phyloP scores from a whole-genome alignment of 1,284 basidiomycete species.

The Ceratobasidium papillatum region DNA sequence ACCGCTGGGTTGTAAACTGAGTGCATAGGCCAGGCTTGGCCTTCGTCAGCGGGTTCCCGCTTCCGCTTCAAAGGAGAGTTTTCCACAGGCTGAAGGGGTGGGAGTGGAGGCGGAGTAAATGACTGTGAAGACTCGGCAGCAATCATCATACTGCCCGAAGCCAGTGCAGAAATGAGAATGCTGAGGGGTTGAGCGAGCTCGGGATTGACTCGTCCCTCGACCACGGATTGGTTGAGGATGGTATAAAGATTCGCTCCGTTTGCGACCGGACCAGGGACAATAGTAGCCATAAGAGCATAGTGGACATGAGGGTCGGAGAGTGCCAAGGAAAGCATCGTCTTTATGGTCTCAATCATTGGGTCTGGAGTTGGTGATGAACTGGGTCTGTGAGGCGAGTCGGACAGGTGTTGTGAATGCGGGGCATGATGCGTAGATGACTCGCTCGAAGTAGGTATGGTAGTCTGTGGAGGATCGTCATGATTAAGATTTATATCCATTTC shows the following conservation, averaged over 20 bases:
- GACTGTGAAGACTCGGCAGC: slow-evolving; percentile 17
- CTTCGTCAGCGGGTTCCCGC: slow-evolving; percentile 15
- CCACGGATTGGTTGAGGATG: slow-evolving; percentile 30
- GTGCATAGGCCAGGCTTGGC: slow-evolving; percentile 25
- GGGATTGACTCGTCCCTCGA: slow-evolving; percentile 36
- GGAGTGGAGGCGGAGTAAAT: not conserved
- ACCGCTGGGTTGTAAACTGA: slow-evolving; percentile 33
- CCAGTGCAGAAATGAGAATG: slow-evolving; percentile 40
- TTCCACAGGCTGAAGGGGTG: not conserved
- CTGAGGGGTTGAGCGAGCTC: slow-evolving; percentile 30
- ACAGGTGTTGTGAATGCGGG: slow-evolving; percentile 49
- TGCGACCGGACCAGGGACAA: slow-evolving; percentile 42
- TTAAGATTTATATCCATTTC: not conserved
- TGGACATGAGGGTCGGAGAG: slow-evolving; percentile 34
- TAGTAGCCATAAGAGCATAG: slow-evolving; percentile 26
- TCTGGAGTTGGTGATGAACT: slow-evolving; percentile 1
- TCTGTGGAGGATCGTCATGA: slow-evolving; percentile 46
- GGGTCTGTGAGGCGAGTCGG: not conserved
- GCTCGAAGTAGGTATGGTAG: slow-evolving; percentile 65
- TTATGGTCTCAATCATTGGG: slow-evolving; percentile 40
- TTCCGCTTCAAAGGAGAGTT: slow-evolving; percentile 27
- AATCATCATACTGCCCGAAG: slow-evolving; percentile 15
- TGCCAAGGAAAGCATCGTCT: slow-evolving; percentile 39
- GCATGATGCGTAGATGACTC: slow-evolving; percentile 67
- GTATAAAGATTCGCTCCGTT: slow-evolving; percentile 38